These are phyloP conservation scores for Blastocystis sp. DNA, from an alignment of 352 stramenopile species.

Conservation along the genomic window DNA sequence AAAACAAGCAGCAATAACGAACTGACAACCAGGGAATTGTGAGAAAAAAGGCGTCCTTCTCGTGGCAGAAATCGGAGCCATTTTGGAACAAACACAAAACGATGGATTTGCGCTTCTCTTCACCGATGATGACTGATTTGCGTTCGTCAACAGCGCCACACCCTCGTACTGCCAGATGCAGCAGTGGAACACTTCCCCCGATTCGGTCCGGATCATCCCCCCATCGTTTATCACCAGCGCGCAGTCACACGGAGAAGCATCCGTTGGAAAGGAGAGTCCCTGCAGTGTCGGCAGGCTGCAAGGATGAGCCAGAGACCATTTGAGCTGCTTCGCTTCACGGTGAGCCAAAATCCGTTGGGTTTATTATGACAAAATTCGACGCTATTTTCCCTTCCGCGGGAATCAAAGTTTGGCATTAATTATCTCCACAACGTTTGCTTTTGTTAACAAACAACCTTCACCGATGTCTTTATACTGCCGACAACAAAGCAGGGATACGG, in stretches of 20 bases:
- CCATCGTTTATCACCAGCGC: neutral
- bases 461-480: no score
- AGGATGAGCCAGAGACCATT: conserved; percentile 4
- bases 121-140: neutral
- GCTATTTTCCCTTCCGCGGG: no score
- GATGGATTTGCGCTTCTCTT: neutral
- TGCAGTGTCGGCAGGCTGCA: neutral
- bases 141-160: neutral
- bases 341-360: no score
- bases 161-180: conserved; percentile 42
- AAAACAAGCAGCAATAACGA: neutral
- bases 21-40: neutral
- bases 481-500: no score
- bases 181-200: conserved; percentile 32
- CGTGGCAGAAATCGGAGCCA: neutral
- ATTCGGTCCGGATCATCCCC: conserved; percentile 5
- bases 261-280: neutral
- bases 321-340: conserved; percentile 23
- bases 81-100: conserved; percentile 35
- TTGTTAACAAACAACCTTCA: no score
- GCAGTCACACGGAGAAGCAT: neutral
- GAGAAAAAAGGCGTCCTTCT: neutral
- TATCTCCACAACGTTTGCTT: no score
- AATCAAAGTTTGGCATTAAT: no score
- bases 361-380: no score